Evolutionary conservation across 2,329 filamentous ascomycete genomes (phyloP), one percentile per base, ranked within the genome.

Genomic region (Coniochaeta sp.): DNA sequence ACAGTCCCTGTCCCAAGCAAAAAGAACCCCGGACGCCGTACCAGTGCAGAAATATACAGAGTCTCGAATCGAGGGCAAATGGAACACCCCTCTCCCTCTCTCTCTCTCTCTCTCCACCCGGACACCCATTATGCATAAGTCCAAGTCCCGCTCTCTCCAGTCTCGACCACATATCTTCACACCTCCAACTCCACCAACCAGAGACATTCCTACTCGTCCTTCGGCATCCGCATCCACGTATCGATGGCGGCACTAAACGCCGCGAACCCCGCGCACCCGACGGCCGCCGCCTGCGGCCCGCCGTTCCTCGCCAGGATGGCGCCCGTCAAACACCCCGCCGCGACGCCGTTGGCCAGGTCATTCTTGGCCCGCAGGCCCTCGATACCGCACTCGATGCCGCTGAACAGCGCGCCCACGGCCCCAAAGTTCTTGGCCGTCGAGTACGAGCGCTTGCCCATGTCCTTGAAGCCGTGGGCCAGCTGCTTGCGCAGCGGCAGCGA

Each of bases 321-420:
- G 17, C 95, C 95, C 10, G 95, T 97, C 59, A 97, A 79, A 71
- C 93, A 98, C 0, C 95, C 95, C 0, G 93, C 91, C 4, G 88
- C 85, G 5, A 95, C 87, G 59, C 91, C 91, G 77, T 99, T 99
- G 64, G 80, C 85, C 32, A 98, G 75, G 73, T 98, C 95, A 75
- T 98, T 97, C 80, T 96, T 97, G 24, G 93, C 95, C 32, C 95
- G 84, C 68, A 90, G 82, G 0, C 93, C 93, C 75, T 99, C 95
- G 70, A 99, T 92, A 65, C 90, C 92, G 78, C 95, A 99, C 77
- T 99, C 95, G 58, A 95, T 96, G 44, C 93, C 93, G 17, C 87
- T 84, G 78, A 96, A 99, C 22, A 98, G 83, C 2, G 91, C 89
- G 68, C 95, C 95, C 57, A 99, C 91, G 67, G 93, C 89, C 63